Conservation (phyloP, 805 yeast species). For the Ogataea pini region DNA sequence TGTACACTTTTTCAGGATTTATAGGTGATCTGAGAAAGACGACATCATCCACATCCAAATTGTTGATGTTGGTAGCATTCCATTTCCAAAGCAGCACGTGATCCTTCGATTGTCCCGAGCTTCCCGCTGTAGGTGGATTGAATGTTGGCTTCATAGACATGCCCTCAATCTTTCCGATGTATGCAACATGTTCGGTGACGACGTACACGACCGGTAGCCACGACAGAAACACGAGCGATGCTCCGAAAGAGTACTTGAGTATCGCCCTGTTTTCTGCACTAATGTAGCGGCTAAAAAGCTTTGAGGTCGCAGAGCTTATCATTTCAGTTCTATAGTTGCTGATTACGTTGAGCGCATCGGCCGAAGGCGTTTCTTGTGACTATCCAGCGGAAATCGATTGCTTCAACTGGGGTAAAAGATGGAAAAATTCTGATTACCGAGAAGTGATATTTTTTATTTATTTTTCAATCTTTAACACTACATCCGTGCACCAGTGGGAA, state of each 20-base stretch:
- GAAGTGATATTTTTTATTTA: not conserved
- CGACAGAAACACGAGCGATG: conserved; percentile 43
- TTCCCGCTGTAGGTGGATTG: conserved; percentile 56
- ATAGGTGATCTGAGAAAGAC: conserved; percentile 76
- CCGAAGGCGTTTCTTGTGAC: not conserved
- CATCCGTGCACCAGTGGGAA: not conserved
- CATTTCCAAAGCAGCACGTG: conserved; percentile 72
- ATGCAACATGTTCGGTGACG: conserved; percentile 67
- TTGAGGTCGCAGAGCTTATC: conserved; percentile 3
- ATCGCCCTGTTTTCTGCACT: conserved; percentile 15
- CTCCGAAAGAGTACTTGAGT: conserved; percentile 32
- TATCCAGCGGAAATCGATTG: not conserved
- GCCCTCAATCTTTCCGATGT: conserved; percentile 75
- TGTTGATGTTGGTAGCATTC: conserved; percentile 47
- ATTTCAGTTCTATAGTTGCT: not conserved
- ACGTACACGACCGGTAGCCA: conserved; percentile 84
- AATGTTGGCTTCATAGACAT: conserved; percentile 87
- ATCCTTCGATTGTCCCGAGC: conserved; percentile 42
- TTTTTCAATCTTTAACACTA: not conserved
- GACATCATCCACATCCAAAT: conserved; percentile 64
- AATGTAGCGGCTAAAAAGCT: conserved; percentile 7
- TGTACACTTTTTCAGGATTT: conserved; percentile 73
- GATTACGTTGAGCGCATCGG: too few relatives aligned
- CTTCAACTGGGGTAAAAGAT: not conserved
- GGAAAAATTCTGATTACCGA: not conserved